Conservation (phyloP, 257 asterid species). For the Fraxinus excelsior region DNA sequence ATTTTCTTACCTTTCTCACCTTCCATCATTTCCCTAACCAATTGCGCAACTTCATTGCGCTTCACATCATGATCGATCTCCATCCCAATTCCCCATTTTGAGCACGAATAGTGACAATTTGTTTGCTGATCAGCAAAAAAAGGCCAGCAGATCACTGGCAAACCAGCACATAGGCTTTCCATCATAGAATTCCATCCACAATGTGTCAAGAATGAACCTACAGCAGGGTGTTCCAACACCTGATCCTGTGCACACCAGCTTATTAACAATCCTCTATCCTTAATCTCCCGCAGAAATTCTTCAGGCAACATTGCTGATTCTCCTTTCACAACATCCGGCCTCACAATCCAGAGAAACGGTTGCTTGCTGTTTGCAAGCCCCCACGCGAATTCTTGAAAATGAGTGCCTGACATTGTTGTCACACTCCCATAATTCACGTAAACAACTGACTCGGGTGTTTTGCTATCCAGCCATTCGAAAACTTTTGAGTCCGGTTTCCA, state of each 20-base stretch:
- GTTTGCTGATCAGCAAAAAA: conserved; percentile 59
- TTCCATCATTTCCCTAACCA: conserved; percentile 43
- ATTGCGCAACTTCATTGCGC: conserved; percentile 40
- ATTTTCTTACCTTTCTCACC: conserved; percentile 45
- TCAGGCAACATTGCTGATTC: conserved; percentile 27
- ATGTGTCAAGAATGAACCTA: conserved; percentile 48
- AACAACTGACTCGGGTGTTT: conserved; percentile 39
- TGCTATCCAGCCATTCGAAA: conserved; percentile 47
- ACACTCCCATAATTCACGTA: conserved; percentile 61
- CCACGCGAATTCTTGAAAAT: conserved; percentile 58
- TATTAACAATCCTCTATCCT: conserved; percentile 43
- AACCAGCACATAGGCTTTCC: conserved; percentile 41
- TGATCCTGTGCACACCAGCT: conserved; percentile 55
- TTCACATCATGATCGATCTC: conserved; percentile 47
- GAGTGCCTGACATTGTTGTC: conserved; percentile 44
- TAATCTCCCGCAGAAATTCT: conserved; percentile 45
- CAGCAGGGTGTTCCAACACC: conserved; percentile 39
- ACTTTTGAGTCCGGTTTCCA: conserved; percentile 48
- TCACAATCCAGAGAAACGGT: conserved; percentile 54
- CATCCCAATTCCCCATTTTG: conserved; percentile 54
- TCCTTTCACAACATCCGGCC: conserved; percentile 50
- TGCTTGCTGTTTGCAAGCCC: conserved; percentile 52
- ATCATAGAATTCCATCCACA: conserved; percentile 60
- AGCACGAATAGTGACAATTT: conserved; percentile 45
- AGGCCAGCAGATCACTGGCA: conserved; percentile 60